Evolutionary conservation across 2,329 filamentous ascomycete genomes (phyloP).

Genomic region (Epichloe aotearoae): DNA sequence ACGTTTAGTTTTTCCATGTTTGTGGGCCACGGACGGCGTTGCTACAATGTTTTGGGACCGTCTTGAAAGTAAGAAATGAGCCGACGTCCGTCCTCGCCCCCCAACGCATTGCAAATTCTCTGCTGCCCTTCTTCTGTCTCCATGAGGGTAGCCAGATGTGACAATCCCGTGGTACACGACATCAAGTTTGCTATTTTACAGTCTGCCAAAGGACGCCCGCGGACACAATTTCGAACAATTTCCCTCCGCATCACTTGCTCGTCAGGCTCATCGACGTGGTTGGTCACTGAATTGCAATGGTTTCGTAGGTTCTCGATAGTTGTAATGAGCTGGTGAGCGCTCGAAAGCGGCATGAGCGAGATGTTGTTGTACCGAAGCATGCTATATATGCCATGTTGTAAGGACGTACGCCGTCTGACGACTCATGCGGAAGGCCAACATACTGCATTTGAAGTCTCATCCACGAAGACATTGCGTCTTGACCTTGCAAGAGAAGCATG

Average conservation of each 20-base stretch:
- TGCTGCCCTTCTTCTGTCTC: constrained; percentile 8
- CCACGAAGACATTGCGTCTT: constrained; percentile 20
- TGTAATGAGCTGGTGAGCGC: constrained; percentile 20
- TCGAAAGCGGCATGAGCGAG: constrained; percentile 30
- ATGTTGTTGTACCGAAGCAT: constrained; percentile 20
- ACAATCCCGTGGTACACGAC: constrained; percentile 14
- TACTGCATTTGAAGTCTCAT: constrained; percentile 33
- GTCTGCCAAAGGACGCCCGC: constrained; percentile 15
- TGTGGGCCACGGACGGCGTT: background rate
- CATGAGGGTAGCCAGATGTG: constrained; percentile 14
- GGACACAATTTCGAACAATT: constrained; percentile 12
- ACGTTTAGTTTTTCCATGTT: background rate
- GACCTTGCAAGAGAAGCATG: constrained; percentile 28
- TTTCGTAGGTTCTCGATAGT: constrained; percentile 25
- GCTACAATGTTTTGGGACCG: constrained; percentile 8
- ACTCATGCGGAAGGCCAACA: constrained; percentile 4
- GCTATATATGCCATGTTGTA: constrained; percentile 11
- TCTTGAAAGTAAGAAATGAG: constrained; percentile 18
- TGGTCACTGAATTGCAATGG: constrained; percentile 8
- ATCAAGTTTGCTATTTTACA: constrained; percentile 16
- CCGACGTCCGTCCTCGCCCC: constrained; percentile 15
- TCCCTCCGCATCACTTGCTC: background rate
- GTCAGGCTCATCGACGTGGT: background rate
- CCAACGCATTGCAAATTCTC: constrained; percentile 16
- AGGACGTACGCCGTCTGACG: background rate